Conservation (phyloP, 148 eudicot species). For the Cornus florida region DNA sequence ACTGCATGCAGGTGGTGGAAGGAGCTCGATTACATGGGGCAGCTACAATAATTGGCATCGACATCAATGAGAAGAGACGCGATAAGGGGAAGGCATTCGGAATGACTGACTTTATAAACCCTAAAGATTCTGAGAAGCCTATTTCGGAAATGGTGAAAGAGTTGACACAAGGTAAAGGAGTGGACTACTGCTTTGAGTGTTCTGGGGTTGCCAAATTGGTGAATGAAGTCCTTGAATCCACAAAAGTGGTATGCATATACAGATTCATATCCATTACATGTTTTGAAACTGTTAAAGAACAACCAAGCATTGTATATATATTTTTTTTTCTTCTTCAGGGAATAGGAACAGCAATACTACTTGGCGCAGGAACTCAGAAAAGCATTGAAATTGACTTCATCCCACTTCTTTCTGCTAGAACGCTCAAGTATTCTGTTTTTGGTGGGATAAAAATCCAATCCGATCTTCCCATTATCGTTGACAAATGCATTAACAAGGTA, state of each 20-base stretch:
- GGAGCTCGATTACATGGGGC: constrained; percentile 53
- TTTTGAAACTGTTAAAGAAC: too few species aligned
- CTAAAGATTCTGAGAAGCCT: constrained; percentile 30
- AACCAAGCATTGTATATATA: too few species aligned
- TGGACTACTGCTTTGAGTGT: constrained; percentile 55
- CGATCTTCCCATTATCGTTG: constrained; percentile 41
- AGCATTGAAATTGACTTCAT: constrained; percentile 21
- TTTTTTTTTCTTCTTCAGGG: constrained; percentile 42
- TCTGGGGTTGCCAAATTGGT: constrained; percentile 42
- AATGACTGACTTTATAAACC: constrained; percentile 57
- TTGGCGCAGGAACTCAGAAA: constrained; percentile 31
- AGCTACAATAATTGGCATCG: constrained; percentile 49
- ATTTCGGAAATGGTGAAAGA: constrained; percentile 45
- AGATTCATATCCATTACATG: neutral
- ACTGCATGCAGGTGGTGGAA: constrained; percentile 35
- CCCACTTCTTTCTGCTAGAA: constrained; percentile 33
- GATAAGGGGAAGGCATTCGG: constrained; percentile 43
- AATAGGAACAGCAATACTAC: constrained; percentile 29
- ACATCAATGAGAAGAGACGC: constrained; percentile 29
- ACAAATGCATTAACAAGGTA: constrained; percentile 47
- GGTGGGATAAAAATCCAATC: constrained; percentile 48
- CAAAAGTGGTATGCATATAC: constrained; percentile 41
- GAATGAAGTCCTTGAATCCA: constrained; percentile 41
- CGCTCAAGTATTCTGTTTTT: constrained; percentile 36
- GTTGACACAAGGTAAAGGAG: constrained; percentile 49